Conservation (phyloP, 2,329 filamentous ascomycete species). For the Claviceps sp. region DNA sequence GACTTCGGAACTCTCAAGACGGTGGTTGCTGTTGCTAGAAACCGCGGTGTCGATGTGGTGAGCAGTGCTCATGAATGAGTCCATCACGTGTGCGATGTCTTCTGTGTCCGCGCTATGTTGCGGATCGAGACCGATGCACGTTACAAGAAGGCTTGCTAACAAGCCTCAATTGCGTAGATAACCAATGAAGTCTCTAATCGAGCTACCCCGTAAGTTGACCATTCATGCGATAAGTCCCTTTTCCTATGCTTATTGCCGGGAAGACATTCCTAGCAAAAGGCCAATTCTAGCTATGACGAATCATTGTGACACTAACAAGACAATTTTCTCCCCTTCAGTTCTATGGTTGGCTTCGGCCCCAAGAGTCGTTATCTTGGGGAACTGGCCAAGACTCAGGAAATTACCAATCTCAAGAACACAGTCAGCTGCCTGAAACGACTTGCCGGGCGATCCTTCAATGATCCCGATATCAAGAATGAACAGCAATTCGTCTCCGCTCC, state of each 20-base stretch:
- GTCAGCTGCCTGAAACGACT: constrained; percentile 87
- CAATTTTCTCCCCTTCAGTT: constrained; percentile 35
- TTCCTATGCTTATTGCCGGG: neutral
- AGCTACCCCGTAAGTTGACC: constrained; percentile 73
- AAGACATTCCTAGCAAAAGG: neutral
- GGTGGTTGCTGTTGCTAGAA: constrained; percentile 92
- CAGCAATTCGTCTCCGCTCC: constrained; percentile 78
- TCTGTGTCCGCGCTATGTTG: neutral
- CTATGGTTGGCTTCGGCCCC: constrained; percentile 87
- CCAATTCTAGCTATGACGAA: neutral
- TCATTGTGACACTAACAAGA: no score
- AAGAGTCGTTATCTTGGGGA: constrained; percentile 92
- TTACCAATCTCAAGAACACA: constrained; percentile 99
- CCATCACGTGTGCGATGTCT: neutral
- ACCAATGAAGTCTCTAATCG: constrained; percentile 99
- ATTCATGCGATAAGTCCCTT: constrained; percentile 8
- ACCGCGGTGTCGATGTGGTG: constrained; percentile 98
- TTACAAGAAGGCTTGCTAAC: neutral
- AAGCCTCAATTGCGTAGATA: constrained; percentile 45
- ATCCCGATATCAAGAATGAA: constrained; percentile 88
- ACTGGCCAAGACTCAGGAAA: constrained; percentile 94
- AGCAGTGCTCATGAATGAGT: constrained; percentile 29
- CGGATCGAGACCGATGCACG: no score
- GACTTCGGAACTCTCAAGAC: constrained; percentile 96
- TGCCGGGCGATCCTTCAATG: constrained; percentile 70